Percentiles rank a stretch among this genome's conserved stretches.
phyloP scores from a whole-genome alignment of 2,329 filamentous ascomycete species.

The Colletotrichum spaethianum region DNA sequence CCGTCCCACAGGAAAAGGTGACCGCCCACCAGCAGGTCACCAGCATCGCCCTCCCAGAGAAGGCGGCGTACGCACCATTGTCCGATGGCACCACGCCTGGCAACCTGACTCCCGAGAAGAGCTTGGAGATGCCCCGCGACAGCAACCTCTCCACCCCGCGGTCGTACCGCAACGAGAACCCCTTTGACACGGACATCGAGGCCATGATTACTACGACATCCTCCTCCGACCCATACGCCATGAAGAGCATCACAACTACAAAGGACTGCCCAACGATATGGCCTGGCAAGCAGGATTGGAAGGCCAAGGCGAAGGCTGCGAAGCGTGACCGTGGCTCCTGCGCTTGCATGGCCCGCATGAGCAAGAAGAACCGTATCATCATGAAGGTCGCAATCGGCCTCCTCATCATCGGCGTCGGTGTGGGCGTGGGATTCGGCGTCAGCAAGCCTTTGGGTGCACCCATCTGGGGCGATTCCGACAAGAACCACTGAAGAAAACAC shows the following conservation, averaged over 20 bases:
- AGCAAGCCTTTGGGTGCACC: slow-evolving; percentile 73
- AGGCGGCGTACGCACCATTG: slow-evolving; percentile 31
- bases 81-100: slow-evolving; percentile 16
- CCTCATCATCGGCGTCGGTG: slow-evolving; percentile 66
- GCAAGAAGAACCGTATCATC: slow-evolving; percentile 67
- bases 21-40: slow-evolving; percentile 16
- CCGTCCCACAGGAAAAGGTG: slow-evolving; percentile 33
- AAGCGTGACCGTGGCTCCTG: slow-evolving; percentile 66
- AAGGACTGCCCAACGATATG: slow-evolving; percentile 69
- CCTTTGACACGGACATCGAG: slow-evolving; percentile 72
- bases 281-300: slow-evolving; percentile 73
- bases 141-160: slow-evolving; percentile 61
- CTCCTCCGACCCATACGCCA: slow-evolving; percentile 48
- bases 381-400: slow-evolving; percentile 68
- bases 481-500: slow-evolving; percentile 5
- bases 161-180: slow-evolving; percentile 60
- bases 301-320: slow-evolving; percentile 69
- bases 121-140: slow-evolving; percentile 49
- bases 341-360: slow-evolving; percentile 67
- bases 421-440: slow-evolving; percentile 72
- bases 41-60: slow-evolving; percentile 35
- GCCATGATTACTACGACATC: slow-evolving; percentile 61
- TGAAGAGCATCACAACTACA: slow-evolving; percentile 54
- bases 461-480: slow-evolving; percentile 61
- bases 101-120: slow-evolving; percentile 44